phyloP scores from a whole-genome alignment of 1,284 basidiomycete genomes.

The Neonothopanus nambi region DNA sequence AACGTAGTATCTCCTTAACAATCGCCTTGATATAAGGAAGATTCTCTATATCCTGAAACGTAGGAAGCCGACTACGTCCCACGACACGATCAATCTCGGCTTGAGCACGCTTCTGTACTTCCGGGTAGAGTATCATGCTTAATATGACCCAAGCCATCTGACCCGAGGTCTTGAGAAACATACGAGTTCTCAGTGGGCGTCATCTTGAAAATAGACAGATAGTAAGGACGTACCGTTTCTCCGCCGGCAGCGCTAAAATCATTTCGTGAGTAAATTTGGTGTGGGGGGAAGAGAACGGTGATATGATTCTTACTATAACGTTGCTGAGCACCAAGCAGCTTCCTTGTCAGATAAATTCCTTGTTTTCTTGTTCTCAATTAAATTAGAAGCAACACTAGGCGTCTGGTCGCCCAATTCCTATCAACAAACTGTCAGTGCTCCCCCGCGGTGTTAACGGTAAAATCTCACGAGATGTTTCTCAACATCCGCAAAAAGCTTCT shows the following conservation, averaged over 20 bases:
- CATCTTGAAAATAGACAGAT: no score
- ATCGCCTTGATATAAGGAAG: constrained; percentile 17
- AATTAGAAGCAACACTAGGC: constrained; percentile 1
- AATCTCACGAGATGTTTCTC: constrained; percentile 5
- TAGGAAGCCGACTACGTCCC: constrained; percentile 12
- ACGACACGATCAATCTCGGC: constrained; percentile 17
- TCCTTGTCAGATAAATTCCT: neutral
- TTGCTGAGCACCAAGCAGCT: constrained; percentile 6
- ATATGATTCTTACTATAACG: neutral
- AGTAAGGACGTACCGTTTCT: constrained; percentile 11
- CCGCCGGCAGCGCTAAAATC: constrained; percentile 12
- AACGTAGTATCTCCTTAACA: constrained; percentile 13
- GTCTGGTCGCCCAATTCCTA: constrained; percentile 3
- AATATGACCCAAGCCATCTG: constrained; percentile 12
- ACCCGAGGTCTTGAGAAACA: constrained; percentile 14
- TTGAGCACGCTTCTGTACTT: constrained; percentile 14
- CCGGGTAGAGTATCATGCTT: constrained; percentile 12
- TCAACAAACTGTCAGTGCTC: neutral
- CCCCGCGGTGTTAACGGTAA: neutral
- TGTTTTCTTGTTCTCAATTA: neutral
- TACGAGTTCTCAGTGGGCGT: neutral
- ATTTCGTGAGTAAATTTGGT: neutral
- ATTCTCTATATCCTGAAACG: constrained; percentile 9
- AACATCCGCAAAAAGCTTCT: constrained; percentile 11
- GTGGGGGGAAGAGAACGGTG: neutral